Evolutionary conservation across 2,329 filamentous ascomycete genomes (phyloP).

Genomic region (Aspergillus ochraceus): DNA sequence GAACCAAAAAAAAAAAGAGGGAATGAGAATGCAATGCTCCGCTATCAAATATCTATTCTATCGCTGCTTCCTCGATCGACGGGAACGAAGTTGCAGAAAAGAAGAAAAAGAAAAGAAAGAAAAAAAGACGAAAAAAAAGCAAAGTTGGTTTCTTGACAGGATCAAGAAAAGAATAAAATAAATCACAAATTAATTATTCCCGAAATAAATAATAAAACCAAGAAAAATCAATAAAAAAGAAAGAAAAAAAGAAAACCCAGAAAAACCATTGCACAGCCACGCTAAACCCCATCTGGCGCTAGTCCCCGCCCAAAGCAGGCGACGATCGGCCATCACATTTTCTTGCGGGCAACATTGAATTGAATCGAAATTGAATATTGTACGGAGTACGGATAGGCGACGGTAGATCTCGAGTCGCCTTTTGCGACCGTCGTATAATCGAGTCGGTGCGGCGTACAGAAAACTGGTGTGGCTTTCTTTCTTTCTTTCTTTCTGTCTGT

Average conservation of each 20-base stretch:
- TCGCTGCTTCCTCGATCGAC: background rate
- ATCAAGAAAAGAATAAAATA: background rate
- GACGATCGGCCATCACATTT: background rate
- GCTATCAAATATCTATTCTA: too few relatives aligned
- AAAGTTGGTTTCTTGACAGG: background rate
- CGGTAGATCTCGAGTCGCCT: too few relatives aligned
- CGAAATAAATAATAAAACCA: background rate
- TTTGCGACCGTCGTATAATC: background rate
- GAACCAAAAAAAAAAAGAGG: too few relatives aligned
- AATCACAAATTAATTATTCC: background rate
- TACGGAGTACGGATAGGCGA: too few relatives aligned
- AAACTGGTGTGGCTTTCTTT: background rate
- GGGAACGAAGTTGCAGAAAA: background rate
- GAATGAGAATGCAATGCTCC: too few relatives aligned
- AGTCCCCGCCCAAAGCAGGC: background rate
- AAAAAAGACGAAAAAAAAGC: constrained; percentile 3
- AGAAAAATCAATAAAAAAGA: background rate
- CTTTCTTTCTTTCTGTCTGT: constrained; percentile 1
- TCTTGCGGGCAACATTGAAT: too few relatives aligned
- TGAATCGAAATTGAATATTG: background rate
- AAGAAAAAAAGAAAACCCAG: background rate
- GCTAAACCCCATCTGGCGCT: background rate
- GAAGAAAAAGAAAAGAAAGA: too few relatives aligned
- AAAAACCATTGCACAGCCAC: background rate
- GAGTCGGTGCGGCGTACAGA: too few relatives aligned